Evolutionary conservation across 2,329 filamentous ascomycete genomes (phyloP), one percentile per base, ranked within the genome.

Genomic region (Venturia aucupariae): DNA sequence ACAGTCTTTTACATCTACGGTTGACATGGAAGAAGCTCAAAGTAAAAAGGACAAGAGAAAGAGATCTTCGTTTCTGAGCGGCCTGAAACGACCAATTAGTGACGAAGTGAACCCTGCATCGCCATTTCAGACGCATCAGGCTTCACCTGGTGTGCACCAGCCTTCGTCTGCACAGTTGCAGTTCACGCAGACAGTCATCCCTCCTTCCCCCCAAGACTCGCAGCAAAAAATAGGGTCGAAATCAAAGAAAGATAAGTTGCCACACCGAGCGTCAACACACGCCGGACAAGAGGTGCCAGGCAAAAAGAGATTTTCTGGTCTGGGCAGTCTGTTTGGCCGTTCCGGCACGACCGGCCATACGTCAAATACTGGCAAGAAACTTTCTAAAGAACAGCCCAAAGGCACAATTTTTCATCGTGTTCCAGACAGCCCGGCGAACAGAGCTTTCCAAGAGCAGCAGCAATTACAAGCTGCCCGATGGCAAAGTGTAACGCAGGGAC

Each of bases 271-370:
- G 32, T 24, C 27, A 8, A 64, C 55, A 32, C 32, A 39, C n/a
- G 11, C 46, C n/a, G 55, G 57, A 19, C 35, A 48, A 27, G 55
- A 64, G 30, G 10, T 55, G 19, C n/a, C 24, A 61, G 76, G 74
- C 68, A 80, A 79, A 67, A 79, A 78, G 64, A 73, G 78, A 41
- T 79, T 80, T 60, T 80, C 79, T 1, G 69, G 73, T 3, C 67
- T 81, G 13, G 77, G 78, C 4, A 76, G 73, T 41, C 67, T 81
- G 0, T 80, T 81, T 63, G 72, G 74, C 38, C 72, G 78, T 39
- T 74, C 72, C 11, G 73, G 71, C 41, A 74, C 74, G 2, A 70
- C 68, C 15, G 72, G 70, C 13, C 68, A 72, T 44, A 66, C 66
- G 24, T 55, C 63, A 32, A 61, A 65, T n/a, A 51, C 35, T 55